Conservation (phyloP, 148 eudicot genomes). For the Dianthus caryophyllus region DNA sequence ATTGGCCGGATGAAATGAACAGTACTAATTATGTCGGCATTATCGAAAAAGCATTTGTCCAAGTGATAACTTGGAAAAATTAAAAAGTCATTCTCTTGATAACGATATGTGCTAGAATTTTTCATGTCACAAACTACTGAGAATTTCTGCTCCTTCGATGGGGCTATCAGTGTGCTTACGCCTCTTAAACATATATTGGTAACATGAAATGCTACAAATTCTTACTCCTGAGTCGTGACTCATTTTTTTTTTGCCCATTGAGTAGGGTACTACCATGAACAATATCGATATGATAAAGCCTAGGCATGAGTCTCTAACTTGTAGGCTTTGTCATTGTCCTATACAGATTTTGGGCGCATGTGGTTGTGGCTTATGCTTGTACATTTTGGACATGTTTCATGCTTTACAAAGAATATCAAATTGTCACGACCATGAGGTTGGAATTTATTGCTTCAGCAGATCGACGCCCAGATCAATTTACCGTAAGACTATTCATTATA, state of each 20-base stretch:
- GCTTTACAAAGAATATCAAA: slow-evolving; percentile 73
- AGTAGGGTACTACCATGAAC: slow-evolving; percentile 2
- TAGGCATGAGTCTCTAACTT: background rate
- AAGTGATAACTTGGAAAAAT: background rate
- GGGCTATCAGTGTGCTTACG: background rate
- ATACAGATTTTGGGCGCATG: slow-evolving; percentile 80
- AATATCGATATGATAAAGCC: background rate
- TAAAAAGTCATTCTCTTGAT: no score
- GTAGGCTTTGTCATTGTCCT: background rate
- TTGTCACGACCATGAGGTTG: slow-evolving; percentile 58
- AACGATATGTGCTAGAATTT: background rate
- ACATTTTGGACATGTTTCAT: slow-evolving; percentile 79
- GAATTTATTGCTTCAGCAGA: slow-evolving; percentile 67
- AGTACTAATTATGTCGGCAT: background rate
- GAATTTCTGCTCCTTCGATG: background rate
- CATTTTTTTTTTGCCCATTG: background rate
- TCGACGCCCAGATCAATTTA: slow-evolving; percentile 86
- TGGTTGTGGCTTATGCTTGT: slow-evolving; percentile 63
- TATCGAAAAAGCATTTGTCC: background rate
- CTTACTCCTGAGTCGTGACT: background rate
- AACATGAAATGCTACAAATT: background rate
- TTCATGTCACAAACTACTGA: background rate
- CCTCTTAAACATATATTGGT: background rate
- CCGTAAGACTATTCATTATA: slow-evolving; percentile 37
- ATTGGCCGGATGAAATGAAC: background rate